phyloP scores from a whole-genome alignment of 371 early-diverging fungal genomes.

The Rhizopus arrhizus region DNA sequence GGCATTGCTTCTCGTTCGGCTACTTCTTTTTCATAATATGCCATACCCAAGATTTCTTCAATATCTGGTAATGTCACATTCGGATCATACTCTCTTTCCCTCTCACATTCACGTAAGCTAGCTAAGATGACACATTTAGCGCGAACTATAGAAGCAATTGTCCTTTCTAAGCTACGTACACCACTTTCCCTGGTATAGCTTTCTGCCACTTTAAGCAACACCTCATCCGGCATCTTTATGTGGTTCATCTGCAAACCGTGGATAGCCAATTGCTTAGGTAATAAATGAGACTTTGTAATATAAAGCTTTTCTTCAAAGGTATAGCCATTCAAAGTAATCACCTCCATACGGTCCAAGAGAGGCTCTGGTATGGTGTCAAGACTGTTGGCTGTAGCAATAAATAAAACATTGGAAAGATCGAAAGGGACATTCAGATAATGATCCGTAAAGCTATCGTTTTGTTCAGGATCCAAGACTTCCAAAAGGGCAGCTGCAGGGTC shows the following conservation, averaged over 20 bases:
- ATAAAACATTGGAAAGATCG: constrained; percentile 83
- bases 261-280: constrained; percentile 70
- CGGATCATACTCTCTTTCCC: constrained; percentile 19
- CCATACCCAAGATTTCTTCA: constrained; percentile 65
- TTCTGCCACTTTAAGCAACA: constrained; percentile 64
- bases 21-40: constrained; percentile 62
- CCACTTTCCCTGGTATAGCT: constrained; percentile 87
- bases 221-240: constrained; percentile 54
- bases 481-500: constrained; percentile 85
- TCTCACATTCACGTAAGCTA: constrained; percentile 33
- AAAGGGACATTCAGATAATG: constrained; percentile 85
- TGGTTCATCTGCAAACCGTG: constrained; percentile 66
- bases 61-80: constrained; percentile 36
- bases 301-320: constrained; percentile 79
- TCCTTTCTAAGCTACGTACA: constrained; percentile 76
- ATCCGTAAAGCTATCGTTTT: constrained; percentile 80
- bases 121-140: constrained; percentile 73
- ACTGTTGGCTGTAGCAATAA: constrained; percentile 88
- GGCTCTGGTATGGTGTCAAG: constrained; percentile 79
- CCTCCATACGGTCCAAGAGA: constrained; percentile 86
- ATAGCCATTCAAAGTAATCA: constrained; percentile 82
- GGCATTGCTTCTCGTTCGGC: constrained; percentile 66
- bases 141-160: constrained; percentile 75
- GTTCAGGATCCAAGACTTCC: constrained; percentile 89
- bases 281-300: constrained; percentile 54